These are phyloP conservation scores for Lepiota venenata DNA, from an alignment of 768 basidiomycete genomes.

Conservation along the genomic window DNA sequence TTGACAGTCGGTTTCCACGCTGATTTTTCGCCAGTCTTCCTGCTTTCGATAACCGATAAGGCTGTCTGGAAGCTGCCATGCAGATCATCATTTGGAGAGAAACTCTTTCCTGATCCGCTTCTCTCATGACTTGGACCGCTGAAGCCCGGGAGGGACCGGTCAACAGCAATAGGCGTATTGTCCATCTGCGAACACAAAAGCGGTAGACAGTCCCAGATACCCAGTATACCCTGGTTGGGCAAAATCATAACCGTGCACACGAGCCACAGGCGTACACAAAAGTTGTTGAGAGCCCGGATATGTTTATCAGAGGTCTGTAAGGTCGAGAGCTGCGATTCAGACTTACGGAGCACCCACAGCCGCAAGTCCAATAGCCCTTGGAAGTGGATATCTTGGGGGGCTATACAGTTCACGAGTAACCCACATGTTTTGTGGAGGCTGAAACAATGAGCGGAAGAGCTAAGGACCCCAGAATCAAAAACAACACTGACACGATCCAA, in stretches of 20 bases:
- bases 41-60: slow-evolving; percentile 31
- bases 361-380: slow-evolving; percentile 60
- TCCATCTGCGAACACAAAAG: slow-evolving; percentile 24
- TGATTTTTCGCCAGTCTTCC: slow-evolving; percentile 31
- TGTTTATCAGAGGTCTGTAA: background rate
- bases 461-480: background rate
- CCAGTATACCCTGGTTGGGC: slow-evolving; percentile 69
- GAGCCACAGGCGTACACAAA: slow-evolving; percentile 50
- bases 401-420: slow-evolving; percentile 47
- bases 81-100: slow-evolving; percentile 38
- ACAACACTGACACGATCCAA: slow-evolving; percentile 51
- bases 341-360: slow-evolving; percentile 73
- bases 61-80: slow-evolving; percentile 53
- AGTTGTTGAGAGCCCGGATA: slow-evolving; percentile 59
- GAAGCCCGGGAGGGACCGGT: slow-evolving; percentile 23
- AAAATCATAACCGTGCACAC: slow-evolving; percentile 74
- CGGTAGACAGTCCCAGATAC: slow-evolving; percentile 79
- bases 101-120: slow-evolving; percentile 28
- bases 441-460: slow-evolving; percentile 1
- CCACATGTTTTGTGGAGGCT: slow-evolving; percentile 60
- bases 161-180: slow-evolving; percentile 19
- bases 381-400: slow-evolving; percentile 27
- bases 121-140: slow-evolving; percentile 14
- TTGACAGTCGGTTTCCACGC: slow-evolving; percentile 55
- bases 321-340: background rate